phyloP scores from a whole-genome alignment of 2,329 filamentous ascomycete genomes.

The Tolypocladium tropicale region DNA sequence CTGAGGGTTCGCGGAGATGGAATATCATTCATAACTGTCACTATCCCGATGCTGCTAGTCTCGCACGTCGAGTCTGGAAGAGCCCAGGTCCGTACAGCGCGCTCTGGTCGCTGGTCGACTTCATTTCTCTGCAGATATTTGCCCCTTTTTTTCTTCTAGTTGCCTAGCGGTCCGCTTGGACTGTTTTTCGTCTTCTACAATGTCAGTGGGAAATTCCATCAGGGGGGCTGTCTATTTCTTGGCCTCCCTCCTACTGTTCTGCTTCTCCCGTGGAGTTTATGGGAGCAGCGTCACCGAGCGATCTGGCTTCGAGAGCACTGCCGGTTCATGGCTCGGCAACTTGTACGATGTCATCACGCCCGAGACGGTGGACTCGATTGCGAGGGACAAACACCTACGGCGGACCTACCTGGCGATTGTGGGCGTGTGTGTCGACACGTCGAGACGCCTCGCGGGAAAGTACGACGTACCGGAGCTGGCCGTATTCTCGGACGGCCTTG shows the following conservation, averaged over 20 bases:
- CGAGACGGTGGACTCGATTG: neutral
- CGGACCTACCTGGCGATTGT: slow-evolving; percentile 7
- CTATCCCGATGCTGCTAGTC: neutral
- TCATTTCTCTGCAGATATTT: neutral
- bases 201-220: neutral
- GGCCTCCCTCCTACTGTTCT: neutral
- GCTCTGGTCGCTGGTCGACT: neutral
- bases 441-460: slow-evolving; percentile 3
- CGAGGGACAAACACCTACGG: slow-evolving; percentile 2
- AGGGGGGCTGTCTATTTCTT: neutral
- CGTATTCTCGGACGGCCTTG: slow-evolving; percentile 5
- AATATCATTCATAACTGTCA: neutral
- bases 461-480: slow-evolving; percentile 6
- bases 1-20: neutral
- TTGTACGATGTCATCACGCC: neutral
- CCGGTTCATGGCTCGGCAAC: neutral
- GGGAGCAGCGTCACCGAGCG: neutral
- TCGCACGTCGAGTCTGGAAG: neutral
- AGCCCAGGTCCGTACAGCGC: too few relatives aligned
- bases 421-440: slow-evolving; percentile 7
- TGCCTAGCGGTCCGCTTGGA: neutral
- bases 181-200: neutral
- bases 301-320: neutral
- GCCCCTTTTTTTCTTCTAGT: neutral
- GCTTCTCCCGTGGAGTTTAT: neutral